phyloP scores from a whole-genome alignment of 495 filamentous ascomycete genomes.

The Penicillium simplicissimum region DNA sequence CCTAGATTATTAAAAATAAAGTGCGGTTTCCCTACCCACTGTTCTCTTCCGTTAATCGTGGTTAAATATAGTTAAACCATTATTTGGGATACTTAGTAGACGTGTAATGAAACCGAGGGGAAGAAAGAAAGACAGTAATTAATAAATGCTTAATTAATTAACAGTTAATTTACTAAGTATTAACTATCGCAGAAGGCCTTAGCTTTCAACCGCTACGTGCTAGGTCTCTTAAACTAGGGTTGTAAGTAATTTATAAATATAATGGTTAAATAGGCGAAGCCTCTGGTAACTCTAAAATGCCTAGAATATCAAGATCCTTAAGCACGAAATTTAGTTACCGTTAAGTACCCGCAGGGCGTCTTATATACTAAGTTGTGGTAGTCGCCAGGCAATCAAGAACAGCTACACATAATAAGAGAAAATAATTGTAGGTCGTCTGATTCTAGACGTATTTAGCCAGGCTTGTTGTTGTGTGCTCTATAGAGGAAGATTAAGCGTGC shows the following conservation, averaged over 20 bases:
- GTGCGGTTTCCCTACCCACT: neutral
- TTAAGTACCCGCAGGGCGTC: neutral
- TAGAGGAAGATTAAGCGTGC: neutral
- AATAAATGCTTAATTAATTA: too few relatives aligned
- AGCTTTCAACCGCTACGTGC: neutral
- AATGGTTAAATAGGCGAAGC: neutral
- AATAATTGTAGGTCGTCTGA: neutral
- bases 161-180: neutral
- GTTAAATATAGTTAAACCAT: neutral
- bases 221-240: neutral
- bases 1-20: conserved; percentile 7
- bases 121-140: neutral
- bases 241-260: neutral
- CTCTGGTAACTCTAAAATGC: neutral
- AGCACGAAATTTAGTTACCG: neutral
- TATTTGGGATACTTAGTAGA: neutral
- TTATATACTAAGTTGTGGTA: neutral
- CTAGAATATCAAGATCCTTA: neutral
- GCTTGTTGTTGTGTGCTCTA: neutral
- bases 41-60: neutral
- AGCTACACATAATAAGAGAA: neutral
- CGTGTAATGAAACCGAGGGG: neutral
- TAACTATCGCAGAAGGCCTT: neutral
- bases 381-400: neutral
- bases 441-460: neutral